These are phyloP conservation scores for Penstemon eatonii DNA, from an alignment of 257 asterid genomes.

Conservation along the genomic window DNA sequence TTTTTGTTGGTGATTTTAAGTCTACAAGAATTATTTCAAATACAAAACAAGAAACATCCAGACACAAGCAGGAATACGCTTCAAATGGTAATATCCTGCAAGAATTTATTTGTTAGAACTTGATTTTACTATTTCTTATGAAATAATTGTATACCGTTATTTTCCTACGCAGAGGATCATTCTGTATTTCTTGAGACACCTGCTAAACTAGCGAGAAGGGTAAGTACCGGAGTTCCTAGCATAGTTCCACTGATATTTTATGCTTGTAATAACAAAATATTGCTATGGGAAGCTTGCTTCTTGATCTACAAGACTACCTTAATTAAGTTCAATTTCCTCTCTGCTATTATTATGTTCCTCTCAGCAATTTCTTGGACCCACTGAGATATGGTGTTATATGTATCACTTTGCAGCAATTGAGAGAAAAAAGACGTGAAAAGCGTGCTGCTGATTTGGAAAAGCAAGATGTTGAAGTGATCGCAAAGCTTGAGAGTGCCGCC, in stretches of 20 bases:
- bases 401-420: constrained; percentile 69
- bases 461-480: constrained; percentile 76
- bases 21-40: constrained; percentile 35
- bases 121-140: constrained; percentile 21
- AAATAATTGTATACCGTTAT: constrained; percentile 24
- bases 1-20: constrained; percentile 36
- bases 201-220: constrained; percentile 69
- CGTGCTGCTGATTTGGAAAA: constrained; percentile 83
- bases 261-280: neutral
- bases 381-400: neutral
- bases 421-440: constrained; percentile 74
- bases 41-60: constrained; percentile 46
- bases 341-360: constrained; percentile 21
- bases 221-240: constrained; percentile 35
- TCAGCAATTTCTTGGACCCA: constrained; percentile 6
- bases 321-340: constrained; percentile 2
- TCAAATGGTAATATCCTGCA: constrained; percentile 48
- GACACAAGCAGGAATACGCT: constrained; percentile 42
- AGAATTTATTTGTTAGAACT: constrained; percentile 2
- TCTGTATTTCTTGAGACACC: constrained; percentile 57
- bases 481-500: constrained; percentile 94
- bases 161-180: constrained; percentile 54
- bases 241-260: constrained; percentile 4
- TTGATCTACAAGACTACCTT: neutral
- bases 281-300: constrained; percentile 7